Conservation (phyloP, 768 basidiomycete species). For the Mycena capillaripes region DNA sequence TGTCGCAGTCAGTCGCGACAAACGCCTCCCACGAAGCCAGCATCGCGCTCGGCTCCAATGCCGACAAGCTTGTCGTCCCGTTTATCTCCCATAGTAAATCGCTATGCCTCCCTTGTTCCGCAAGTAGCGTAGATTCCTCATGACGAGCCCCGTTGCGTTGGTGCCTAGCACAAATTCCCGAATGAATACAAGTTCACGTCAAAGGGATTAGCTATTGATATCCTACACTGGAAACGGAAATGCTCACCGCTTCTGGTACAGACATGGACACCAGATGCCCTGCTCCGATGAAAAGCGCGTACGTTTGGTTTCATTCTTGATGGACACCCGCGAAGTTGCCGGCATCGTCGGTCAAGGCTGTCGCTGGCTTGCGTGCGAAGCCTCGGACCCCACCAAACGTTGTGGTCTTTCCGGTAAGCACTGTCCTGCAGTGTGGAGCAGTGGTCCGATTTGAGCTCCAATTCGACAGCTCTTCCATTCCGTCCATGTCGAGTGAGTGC, state of each 20-base stretch:
- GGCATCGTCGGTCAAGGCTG: too few relatives aligned
- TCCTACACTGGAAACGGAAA: neutral
- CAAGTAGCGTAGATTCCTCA: too few relatives aligned
- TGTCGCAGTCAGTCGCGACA: neutral
- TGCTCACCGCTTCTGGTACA: slow-evolving; percentile 32
- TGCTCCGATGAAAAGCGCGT: neutral
- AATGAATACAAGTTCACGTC: slow-evolving; percentile 57
- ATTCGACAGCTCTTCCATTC: too few relatives aligned
- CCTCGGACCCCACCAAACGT: too few relatives aligned
- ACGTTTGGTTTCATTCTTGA: neutral
- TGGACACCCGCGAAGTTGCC: neutral
- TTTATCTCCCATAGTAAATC: neutral
- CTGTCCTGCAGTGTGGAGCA: too few relatives aligned
- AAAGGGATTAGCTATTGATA: too few relatives aligned
- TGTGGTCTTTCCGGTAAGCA: too few relatives aligned
- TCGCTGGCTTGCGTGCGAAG: too few relatives aligned
- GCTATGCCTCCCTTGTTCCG: too few relatives aligned
- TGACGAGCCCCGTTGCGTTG: slow-evolving; percentile 61
- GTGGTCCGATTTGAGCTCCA: too few relatives aligned
- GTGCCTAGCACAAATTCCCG: slow-evolving; percentile 65
- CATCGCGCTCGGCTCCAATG: neutral
- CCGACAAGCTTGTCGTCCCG: neutral
- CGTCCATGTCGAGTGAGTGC: too few relatives aligned
- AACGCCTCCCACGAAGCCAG: neutral
- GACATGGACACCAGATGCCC: neutral